These are phyloP conservation scores for Cryptococcus wingfieldii DNA, from an alignment of 1,284 basidiomycete species.

Conservation along the genomic window DNA sequence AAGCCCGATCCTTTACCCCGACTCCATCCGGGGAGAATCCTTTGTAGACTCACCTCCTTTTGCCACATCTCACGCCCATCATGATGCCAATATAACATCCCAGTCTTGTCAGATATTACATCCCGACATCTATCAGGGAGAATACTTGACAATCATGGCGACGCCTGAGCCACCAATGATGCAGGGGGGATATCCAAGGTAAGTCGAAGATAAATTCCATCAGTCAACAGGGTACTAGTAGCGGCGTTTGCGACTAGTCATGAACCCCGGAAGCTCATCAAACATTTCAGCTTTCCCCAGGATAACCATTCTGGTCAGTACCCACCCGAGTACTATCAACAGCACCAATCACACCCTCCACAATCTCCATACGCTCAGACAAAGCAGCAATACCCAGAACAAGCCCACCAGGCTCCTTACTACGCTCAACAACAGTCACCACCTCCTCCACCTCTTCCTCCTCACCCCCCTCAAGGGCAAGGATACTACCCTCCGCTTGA, in stretches of 20 bases:
- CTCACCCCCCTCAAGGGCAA: background rate
- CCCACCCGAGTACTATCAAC: background rate
- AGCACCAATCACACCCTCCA: background rate
- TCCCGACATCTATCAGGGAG: too few species aligned
- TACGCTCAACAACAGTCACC: background rate
- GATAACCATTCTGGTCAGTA: background rate
- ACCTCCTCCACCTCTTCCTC: background rate
- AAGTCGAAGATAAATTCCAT: background rate
- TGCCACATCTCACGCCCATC: background rate
- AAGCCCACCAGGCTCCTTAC: background rate
- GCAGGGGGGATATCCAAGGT: slow-evolving; percentile 4
- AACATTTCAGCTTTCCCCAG: background rate
- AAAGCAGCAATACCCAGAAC: background rate
- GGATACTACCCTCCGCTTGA: background rate
- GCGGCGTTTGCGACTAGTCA: background rate
- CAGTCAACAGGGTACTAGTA: background rate
- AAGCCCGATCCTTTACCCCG: too few species aligned
- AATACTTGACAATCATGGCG: too few species aligned
- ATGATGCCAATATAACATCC: background rate
- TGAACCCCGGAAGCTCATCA: too few species aligned
- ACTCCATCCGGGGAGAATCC: background rate
- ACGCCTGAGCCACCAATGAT: background rate
- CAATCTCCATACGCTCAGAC: background rate
- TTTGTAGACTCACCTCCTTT: background rate
- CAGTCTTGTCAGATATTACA: too few species aligned